phyloP scores from a whole-genome alignment of 306 rosid genomes.

The Glycyrrhiza uralensis region DNA sequence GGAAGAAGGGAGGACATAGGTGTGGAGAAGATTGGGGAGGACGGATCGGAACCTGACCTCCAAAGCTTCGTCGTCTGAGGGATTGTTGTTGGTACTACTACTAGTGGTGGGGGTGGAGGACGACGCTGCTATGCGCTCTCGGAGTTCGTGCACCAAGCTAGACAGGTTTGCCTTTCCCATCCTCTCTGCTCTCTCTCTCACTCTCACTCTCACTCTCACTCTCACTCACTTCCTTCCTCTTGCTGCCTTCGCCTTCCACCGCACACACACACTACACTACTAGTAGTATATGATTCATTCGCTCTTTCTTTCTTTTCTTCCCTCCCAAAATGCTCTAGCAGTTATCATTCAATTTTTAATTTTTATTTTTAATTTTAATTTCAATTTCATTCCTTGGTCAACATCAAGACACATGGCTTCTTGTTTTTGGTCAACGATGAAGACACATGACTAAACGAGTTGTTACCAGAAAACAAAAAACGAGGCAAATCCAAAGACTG shows the following conservation, averaged over 20 bases:
- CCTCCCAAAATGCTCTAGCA: not conserved
- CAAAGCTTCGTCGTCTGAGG: conserved; percentile 55
- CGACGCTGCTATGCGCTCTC: conserved; percentile 73
- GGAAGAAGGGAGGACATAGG: conserved; percentile 65
- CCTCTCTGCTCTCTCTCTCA: not conserved
- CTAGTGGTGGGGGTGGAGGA: conserved; percentile 53
- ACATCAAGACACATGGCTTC: no score
- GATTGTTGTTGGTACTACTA: conserved; percentile 24
- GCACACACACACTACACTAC: no score
- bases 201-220: no score
- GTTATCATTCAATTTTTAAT: not conserved
- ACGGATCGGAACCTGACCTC: conserved; percentile 74
- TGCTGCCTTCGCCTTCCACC: not conserved
- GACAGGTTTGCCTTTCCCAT: conserved; percentile 68
- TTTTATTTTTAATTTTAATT: no score
- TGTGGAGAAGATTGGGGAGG: conserved; percentile 73
- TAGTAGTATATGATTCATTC: no score
- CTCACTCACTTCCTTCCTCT: not conserved
- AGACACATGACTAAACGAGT: no score
- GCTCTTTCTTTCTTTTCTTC: not conserved
- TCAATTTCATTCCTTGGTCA: not conserved
- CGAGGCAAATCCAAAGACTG: no score
- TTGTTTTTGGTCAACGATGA: no score
- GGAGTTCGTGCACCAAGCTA: conserved; percentile 75
- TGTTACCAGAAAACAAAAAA: no score